Conservation (phyloP, 495 filamentous ascomycete genomes). For the Terfezia boudieri region DNA sequence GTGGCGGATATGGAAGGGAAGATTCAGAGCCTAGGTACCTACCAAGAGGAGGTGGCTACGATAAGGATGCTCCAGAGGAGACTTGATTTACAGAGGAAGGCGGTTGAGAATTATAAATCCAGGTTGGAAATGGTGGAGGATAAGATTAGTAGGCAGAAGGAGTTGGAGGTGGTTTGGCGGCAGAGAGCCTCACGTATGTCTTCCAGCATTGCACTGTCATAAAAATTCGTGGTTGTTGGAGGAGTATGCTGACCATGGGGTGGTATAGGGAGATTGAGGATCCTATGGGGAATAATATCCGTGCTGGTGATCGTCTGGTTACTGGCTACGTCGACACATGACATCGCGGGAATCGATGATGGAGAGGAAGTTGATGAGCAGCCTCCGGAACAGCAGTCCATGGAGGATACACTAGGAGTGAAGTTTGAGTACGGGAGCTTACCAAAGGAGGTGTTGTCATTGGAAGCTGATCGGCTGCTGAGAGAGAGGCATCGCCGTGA, state of each 20-base stretch:
- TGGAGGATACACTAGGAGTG: not conserved
- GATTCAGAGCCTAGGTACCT: constrained; percentile 41
- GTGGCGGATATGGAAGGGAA: constrained; percentile 40
- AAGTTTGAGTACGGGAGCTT: not conserved
- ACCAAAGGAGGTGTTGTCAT: not conserved
- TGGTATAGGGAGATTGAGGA: constrained; percentile 11
- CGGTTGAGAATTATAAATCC: constrained; percentile 26
- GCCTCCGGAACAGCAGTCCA: not conserved
- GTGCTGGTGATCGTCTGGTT: constrained; percentile 18
- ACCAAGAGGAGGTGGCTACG: constrained; percentile 44
- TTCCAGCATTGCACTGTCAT: not conserved
- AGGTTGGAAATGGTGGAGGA: constrained; percentile 11
- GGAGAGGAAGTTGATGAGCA: not conserved
- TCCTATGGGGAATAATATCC: constrained; percentile 16
- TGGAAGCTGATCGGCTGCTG: not conserved
- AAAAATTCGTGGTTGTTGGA: too few relatives aligned
- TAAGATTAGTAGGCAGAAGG: constrained; percentile 14
- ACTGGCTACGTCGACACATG: constrained; percentile 12
- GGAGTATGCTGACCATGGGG: too few relatives aligned
- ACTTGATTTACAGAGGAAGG: constrained; percentile 37
- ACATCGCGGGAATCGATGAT: not conserved
- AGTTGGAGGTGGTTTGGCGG: constrained; percentile 15
- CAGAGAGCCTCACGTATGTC: constrained; percentile 15
- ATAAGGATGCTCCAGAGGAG: constrained; percentile 44
- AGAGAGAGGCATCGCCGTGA: not conserved